Percentiles rank a stretch among this genome's conserved stretches.
Conservation (phyloP, 2,329 filamentous ascomycete genomes). For the Aspergillus sp. region DNA sequence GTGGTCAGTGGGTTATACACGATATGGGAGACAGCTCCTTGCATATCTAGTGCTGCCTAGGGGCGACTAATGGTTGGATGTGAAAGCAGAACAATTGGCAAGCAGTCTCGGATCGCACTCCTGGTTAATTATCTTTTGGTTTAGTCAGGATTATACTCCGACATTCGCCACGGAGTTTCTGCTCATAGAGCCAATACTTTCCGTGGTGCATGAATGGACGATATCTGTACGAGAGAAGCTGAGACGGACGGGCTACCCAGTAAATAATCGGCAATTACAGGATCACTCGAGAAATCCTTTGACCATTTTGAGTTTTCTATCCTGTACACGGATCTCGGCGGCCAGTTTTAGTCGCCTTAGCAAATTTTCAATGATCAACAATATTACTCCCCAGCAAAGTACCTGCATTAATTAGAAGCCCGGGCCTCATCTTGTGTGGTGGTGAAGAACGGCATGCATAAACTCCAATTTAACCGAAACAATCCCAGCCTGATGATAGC, state of each 20-base stretch:
- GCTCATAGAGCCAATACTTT: neutral
- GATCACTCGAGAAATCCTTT: neutral
- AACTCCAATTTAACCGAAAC: slow-evolving; percentile 1
- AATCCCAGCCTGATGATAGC: neutral
- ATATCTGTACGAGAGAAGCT: too few relatives aligned
- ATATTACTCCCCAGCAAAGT: slow-evolving; percentile 19
- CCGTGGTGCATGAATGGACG: neutral
- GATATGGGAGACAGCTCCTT: neutral
- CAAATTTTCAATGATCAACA: slow-evolving; percentile 19
- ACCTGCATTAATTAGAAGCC: slow-evolving; percentile 19
- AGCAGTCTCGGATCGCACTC: neutral
- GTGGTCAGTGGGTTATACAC: neutral
- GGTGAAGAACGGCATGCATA: slow-evolving; percentile 6
- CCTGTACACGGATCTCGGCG: slow-evolving; percentile 1
- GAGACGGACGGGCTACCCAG: neutral
- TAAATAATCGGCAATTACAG: neutral
- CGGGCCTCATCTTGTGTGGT: slow-evolving; percentile 8
- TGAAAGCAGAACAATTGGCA: neutral
- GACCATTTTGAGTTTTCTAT: neutral
- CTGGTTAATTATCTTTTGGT: neutral
- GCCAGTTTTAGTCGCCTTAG: slow-evolving; percentile 16
- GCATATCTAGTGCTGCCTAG: neutral
- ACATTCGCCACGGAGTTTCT: neutral
- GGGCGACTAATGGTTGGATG: slow-evolving; percentile 8
- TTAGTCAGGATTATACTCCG: neutral